Base-by-base conservation (phyloP, 2,329 filamentous ascomycete genomes). In the Berkeleyomyces basicola region DNA sequence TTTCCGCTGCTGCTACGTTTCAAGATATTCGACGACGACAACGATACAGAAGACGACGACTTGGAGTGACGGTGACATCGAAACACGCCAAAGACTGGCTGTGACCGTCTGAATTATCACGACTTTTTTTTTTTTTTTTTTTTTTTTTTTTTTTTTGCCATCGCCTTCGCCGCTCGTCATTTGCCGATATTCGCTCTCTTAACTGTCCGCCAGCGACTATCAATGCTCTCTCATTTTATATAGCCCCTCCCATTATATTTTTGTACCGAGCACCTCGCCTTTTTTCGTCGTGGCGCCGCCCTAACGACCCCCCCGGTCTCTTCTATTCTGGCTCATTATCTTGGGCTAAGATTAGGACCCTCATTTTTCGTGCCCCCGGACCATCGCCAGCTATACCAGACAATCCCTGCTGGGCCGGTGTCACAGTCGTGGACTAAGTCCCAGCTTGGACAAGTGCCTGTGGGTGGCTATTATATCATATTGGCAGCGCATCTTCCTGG, bases 81-180 rank as follows among this genome's bases (percentile, higher is more conserved):
- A n/a, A 62, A 47, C 37, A 37, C 42, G 23, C 43, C 53, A 51
- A 33, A 46, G 10, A 37, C 7, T 40, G 60, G 36, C 44, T 64
- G 40, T 57, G 58, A 61, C 61, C 49, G 59, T 47, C 49, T 49
- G 16, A 23, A 58, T 47, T 42, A n/a, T 60, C 33, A 60, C 58
- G 44, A 60, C 44, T 39, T 11, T 37, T 31, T 46, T 64, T 58
- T 39, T 31, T 53, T 14, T 55, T 62, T 37, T 40, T 42, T 63
- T 39, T 39, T 53, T 58, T 61, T 63, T 63, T 60, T 67, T 67
- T 66, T 67, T 55, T 63, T 63, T n/a, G 11, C 23, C 5, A 36
- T 53, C 4, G 33, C 42, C n/a, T 14, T 43, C n/a, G 42, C 10
- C n/a, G 42, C 10, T 14, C n/a, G 10, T 43, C n/a, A 9, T 53